Evolutionary conservation across 2,329 filamentous ascomycete genomes (phyloP).

Genomic region (Phaeophleospora eucalypticola): DNA sequence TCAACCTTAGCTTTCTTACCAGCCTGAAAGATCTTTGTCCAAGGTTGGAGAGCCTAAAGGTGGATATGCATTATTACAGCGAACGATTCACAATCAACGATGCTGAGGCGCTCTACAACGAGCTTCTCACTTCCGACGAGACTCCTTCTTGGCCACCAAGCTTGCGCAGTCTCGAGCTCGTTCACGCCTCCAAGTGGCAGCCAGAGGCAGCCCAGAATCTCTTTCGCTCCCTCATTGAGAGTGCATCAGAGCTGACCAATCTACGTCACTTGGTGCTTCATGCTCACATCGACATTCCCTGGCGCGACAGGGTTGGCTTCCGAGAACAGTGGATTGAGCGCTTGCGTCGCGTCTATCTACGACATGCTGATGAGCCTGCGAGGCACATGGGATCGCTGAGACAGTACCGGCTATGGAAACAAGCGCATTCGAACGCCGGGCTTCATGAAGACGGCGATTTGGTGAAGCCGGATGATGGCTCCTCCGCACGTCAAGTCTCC

Average conservation of each 20-base stretch:
- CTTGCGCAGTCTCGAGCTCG: constrained; percentile 68
- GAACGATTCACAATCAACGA: constrained; percentile 65
- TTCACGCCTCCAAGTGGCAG: constrained; percentile 71
- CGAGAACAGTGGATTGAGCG: constrained; percentile 72
- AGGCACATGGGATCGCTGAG: constrained; percentile 40
- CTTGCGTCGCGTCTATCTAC: constrained; percentile 63
- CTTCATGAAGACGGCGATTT: constrained; percentile 11
- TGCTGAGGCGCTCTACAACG: constrained; percentile 69
- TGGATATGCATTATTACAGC: constrained; percentile 77
- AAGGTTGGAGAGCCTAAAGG: constrained; percentile 62
- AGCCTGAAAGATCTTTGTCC: constrained; percentile 65
- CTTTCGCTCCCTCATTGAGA: constrained; percentile 71
- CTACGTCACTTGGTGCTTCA: constrained; percentile 70
- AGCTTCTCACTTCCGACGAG: constrained; percentile 59
- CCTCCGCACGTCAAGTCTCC: constrained; percentile 17
- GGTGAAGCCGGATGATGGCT: constrained; percentile 9
- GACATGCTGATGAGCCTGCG: constrained; percentile 44
- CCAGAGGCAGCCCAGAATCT: constrained; percentile 68
- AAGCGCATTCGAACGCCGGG: constrained; percentile 8
- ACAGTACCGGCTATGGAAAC: constrained; percentile 42
- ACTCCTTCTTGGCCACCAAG: constrained; percentile 73
- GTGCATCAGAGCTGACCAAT: constrained; percentile 60
- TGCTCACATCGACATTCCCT: constrained; percentile 71
- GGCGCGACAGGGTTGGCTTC: constrained; percentile 77
- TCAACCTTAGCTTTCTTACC: constrained; percentile 71